Percentiles rank a stretch among this genome's conserved stretches.
These are phyloP conservation scores for Clarireedia monteithiana DNA, from an alignment of 2,329 filamentous ascomycete genomes.

Conservation along the genomic window DNA sequence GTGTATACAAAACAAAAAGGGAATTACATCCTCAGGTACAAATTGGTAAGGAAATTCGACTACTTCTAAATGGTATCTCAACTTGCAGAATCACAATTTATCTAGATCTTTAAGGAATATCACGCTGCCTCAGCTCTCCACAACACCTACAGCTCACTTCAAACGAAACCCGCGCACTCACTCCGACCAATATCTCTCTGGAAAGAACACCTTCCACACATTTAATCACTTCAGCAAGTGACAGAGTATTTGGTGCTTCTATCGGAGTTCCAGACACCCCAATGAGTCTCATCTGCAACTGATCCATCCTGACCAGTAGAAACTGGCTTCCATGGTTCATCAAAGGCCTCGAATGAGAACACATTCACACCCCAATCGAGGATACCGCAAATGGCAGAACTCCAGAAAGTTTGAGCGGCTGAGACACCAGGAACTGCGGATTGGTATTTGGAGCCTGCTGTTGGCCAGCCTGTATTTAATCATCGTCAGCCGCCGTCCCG, in stretches of 20 bases:
- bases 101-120: too few species aligned
- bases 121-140: too few species aligned
- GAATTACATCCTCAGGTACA: too few species aligned
- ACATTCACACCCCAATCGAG: slow-evolving; percentile 59
- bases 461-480: slow-evolving; percentile 44
- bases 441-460: slow-evolving; percentile 54
- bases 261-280: slow-evolving; percentile 59
- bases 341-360: slow-evolving; percentile 69
- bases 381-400: slow-evolving; percentile 54
- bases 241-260: slow-evolving; percentile 45
- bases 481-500: background rate
- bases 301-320: slow-evolving; percentile 55
- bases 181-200: too few species aligned
- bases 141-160: too few species aligned
- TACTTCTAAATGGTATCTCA: too few species aligned
- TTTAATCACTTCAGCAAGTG: slow-evolving; percentile 8
- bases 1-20: too few species aligned
- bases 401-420: slow-evolving; percentile 54
- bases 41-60: too few species aligned
- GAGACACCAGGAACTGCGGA: slow-evolving; percentile 49
- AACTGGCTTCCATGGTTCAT: slow-evolving; percentile 63
- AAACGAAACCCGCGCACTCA: too few species aligned
- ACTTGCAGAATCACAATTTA: too few species aligned
- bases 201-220: too few species aligned
- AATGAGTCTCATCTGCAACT: slow-evolving; percentile 55